These are phyloP conservation scores for Aegilops umbellulata DNA, from an alignment of 176 grass and related monocot genomes.

Conservation along the genomic window DNA sequence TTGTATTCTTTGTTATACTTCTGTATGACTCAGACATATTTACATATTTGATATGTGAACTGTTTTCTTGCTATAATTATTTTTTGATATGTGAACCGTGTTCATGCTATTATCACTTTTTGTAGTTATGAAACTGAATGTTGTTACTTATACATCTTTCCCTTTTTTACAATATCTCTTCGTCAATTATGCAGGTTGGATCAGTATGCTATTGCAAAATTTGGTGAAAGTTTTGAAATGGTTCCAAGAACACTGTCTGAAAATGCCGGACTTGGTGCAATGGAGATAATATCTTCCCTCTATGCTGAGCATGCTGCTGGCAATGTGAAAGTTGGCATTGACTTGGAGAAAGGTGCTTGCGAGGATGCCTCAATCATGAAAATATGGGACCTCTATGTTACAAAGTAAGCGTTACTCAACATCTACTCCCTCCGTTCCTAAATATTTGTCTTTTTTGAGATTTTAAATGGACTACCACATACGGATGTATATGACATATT, in stretches of 20 bases:
- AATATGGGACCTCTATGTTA: constrained; percentile 91
- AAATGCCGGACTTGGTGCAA: constrained; percentile 88
- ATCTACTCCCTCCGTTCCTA: background rate
- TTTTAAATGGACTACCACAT: too few relatives aligned
- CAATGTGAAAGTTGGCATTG: constrained; percentile 72
- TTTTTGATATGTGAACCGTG: background rate
- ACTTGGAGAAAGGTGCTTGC: constrained; percentile 78
- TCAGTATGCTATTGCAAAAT: constrained; percentile 96
- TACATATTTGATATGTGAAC: background rate
- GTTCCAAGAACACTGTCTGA: constrained; percentile 84
- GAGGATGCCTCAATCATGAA: constrained; percentile 68
- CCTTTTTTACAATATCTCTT: background rate
- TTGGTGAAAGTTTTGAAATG: constrained; percentile 97
- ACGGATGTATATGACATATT: too few relatives aligned
- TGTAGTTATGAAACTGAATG: background rate
- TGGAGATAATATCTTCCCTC: constrained; percentile 93
- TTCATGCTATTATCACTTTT: too few relatives aligned
- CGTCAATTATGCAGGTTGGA: constrained; percentile 66
- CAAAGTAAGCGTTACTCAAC: constrained; percentile 61
- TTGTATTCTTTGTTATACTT: background rate
- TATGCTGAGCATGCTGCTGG: constrained; percentile 93
- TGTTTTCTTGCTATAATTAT: too few relatives aligned
- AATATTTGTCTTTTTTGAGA: too few relatives aligned
- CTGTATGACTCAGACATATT: background rate
- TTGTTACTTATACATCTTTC: background rate